Evolutionary conservation across 768 basidiomycete genomes (phyloP), one percentile per base, ranked within the genome.

Genomic region (Tylopilus sp.): DNA sequence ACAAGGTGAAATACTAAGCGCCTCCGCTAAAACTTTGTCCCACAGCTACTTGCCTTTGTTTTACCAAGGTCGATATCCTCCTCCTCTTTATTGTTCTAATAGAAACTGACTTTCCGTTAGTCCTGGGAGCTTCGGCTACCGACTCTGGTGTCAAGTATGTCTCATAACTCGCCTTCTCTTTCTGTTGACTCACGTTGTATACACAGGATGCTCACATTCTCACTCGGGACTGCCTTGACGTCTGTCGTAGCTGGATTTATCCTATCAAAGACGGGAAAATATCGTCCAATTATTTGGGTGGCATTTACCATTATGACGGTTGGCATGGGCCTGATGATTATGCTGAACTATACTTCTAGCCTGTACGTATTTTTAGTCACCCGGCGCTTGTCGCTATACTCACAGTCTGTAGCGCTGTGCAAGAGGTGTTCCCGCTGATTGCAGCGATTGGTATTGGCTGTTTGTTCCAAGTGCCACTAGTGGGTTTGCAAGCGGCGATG

Each of bases 401-500:
- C 8, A 60, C 15, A 11, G 47, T 54, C 2, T 23, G 20, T 20
- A 86, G 86, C n/a, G 85, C 83, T 0, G 69, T 73, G 56, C 80
- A 86, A 63, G 79, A 79, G 9, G 26, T 91, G 7, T 88, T 75
- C 58, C 83, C 85, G 5, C 65, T 91, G 13, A 69, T 92, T 26
- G 75, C 85, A n/a, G 78, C 84, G 7, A 13, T 83, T 4, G 88
- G 88, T 1, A 61, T 81, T 13, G 88, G 88, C 2, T 78, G 74
- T 56, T 65, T 91, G 44, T 87, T 87, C 73, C 80, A 83, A 72
- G 62, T 71, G 5, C 88, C 88, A 0, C 68, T 90, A 7, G 81
- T 91, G 45, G 86, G 76, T 13, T 69, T 93, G 13, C 91, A 93
- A 69, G 88, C 89, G 1, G 85, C 90, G 1, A 94, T 94, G 90